phyloP scores from a whole-genome alignment of 441 rosid genomes.

The Mallotus repandus region DNA sequence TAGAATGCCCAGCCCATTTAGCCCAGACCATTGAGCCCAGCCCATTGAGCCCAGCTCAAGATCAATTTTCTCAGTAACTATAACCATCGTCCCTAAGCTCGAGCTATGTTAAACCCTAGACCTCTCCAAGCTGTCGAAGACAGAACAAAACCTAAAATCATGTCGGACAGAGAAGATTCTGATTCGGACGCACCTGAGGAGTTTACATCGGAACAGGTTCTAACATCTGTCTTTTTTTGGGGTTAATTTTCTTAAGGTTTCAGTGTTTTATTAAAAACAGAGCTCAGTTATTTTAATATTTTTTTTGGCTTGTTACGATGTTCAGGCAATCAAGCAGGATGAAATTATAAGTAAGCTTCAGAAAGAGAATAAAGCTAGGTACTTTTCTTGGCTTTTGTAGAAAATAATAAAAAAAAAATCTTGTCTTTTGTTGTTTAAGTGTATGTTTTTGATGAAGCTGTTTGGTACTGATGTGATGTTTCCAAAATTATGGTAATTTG shows the following conservation, averaged over 20 bases:
- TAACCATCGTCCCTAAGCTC: too few relatives aligned
- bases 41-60: too few relatives aligned
- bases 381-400: background rate
- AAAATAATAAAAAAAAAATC: too few relatives aligned
- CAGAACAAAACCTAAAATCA: slow-evolving; percentile 17
- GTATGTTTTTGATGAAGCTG: too few relatives aligned
- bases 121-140: background rate
- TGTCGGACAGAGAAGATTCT: slow-evolving; percentile 48
- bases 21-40: too few relatives aligned
- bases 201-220: slow-evolving; percentile 73
- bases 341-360: slow-evolving; percentile 54
- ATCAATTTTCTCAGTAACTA: too few relatives aligned
- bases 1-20: too few relatives aligned
- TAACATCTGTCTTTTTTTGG: background rate
- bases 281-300: background rate
- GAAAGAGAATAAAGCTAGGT: slow-evolving; percentile 72
- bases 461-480: too few relatives aligned
- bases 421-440: too few relatives aligned
- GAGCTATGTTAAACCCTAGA: slow-evolving; percentile 27
- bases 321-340: slow-evolving; percentile 61
- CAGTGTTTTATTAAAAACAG: background rate
- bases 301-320: background rate
- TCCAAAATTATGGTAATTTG: too few relatives aligned
- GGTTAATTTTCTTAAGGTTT: background rate
- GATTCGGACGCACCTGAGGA: slow-evolving; percentile 85